phyloP scores from a whole-genome alignment of 257 asterid species.

The Jasminum sambac region DNA sequence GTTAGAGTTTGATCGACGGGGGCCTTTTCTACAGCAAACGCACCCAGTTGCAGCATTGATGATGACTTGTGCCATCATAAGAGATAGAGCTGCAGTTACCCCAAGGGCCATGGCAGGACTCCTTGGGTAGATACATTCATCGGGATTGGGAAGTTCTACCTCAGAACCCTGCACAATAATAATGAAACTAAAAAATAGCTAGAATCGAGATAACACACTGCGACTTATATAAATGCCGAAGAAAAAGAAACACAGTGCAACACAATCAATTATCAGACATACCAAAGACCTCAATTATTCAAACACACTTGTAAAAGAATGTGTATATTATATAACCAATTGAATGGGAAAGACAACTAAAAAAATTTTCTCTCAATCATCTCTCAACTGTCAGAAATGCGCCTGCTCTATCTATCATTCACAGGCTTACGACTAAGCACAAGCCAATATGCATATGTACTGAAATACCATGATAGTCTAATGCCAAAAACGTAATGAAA shows the following conservation, averaged over 20 bases:
- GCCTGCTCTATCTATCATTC: background rate
- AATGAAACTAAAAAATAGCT: background rate
- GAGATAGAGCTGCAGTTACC: conserved; percentile 67
- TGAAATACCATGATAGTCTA: background rate
- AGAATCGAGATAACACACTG: background rate
- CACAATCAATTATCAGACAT: background rate
- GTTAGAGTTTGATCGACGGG: conserved; percentile 56
- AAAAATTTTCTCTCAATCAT: background rate
- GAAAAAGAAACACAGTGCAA: background rate
- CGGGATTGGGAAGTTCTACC: conserved; percentile 57
- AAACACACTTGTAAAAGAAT: background rate
- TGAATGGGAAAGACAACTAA: background rate
- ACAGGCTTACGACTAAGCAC: background rate
- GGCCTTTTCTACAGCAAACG: conserved; percentile 72
- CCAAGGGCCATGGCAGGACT: conserved; percentile 87
- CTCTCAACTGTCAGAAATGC: background rate
- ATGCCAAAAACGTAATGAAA: background rate
- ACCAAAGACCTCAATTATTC: background rate
- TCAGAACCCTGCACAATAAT: conserved; percentile 57
- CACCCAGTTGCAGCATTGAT: conserved; percentile 81
- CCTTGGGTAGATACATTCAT: conserved; percentile 78
- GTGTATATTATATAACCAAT: background rate
- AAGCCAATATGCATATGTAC: background rate
- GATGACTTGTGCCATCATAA: conserved; percentile 75
- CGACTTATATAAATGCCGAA: background rate